phyloP scores from a whole-genome alignment of 768 basidiomycete species.

The Russula ochroleuca region DNA sequence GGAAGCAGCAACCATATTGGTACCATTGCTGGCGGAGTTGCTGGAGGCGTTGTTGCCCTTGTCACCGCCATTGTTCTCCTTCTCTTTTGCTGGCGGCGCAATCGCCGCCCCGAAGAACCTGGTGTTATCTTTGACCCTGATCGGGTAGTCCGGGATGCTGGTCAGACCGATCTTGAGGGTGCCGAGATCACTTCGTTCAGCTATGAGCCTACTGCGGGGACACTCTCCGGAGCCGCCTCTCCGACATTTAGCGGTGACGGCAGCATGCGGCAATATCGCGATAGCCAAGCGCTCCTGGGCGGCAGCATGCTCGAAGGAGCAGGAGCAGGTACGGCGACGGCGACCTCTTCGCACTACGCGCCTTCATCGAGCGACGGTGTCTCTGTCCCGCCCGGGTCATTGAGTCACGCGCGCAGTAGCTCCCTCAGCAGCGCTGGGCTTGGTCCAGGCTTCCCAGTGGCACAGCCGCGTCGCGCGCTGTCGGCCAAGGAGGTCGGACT shows the following conservation, averaged over 20 bases:
- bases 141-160: constrained; percentile 36
- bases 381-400: neutral
- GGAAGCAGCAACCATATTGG: constrained; percentile 18
- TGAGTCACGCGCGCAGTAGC: neutral
- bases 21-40: constrained; percentile 34
- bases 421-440: neutral
- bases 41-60: constrained; percentile 30
- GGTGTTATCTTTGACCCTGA: constrained; percentile 47
- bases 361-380: constrained; percentile 8
- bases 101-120: constrained; percentile 39
- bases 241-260: constrained; percentile 5
- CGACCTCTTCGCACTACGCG: constrained; percentile 26
- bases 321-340: constrained; percentile 18
- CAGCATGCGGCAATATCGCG: constrained; percentile 33
- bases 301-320: constrained; percentile 18
- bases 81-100: constrained; percentile 33
- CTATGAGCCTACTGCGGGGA: constrained; percentile 29
- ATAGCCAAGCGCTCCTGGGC: constrained; percentile 29
- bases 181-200: constrained; percentile 25
- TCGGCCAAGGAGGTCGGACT: constrained; percentile 33
- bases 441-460: neutral
- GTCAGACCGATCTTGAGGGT: constrained; percentile 24
- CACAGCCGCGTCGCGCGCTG: constrained; percentile 22
- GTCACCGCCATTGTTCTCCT: constrained; percentile 30
- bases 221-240: constrained; percentile 22